Evolutionary conservation across 164 flowering plant species (phyloP).

Genomic region (Magnolia kwangsiensis): DNA sequence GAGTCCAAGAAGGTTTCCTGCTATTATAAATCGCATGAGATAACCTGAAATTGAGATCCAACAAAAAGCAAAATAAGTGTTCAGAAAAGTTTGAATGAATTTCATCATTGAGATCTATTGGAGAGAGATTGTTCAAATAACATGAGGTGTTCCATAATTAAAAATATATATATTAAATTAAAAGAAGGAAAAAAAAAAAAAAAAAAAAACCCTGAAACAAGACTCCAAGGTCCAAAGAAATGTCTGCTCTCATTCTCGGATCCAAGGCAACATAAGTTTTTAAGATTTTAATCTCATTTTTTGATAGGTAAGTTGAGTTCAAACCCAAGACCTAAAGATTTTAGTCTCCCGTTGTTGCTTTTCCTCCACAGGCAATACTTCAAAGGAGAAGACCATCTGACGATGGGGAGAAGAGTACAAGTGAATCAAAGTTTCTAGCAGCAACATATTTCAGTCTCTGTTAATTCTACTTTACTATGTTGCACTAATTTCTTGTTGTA

Average conservation of each 20-base stretch:
- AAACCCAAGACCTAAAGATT: no score
- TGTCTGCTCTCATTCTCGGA: not conserved
- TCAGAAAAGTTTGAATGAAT: not conserved
- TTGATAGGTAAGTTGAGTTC: no score
- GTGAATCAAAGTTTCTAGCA: no score
- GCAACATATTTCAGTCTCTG: no score
- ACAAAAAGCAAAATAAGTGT: not conserved
- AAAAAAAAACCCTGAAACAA: not conserved
- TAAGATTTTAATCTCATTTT: not conserved
- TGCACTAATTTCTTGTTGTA: no score
- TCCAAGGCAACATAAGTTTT: not conserved
- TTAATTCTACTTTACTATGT: no score
- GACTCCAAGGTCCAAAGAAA: not conserved
- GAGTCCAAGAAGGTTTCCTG: conserved; percentile 88
- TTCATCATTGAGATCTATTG: not conserved
- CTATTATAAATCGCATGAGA: conserved; percentile 76
- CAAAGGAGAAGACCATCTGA: no score
- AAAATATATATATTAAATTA: not conserved
- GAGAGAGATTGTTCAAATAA: not conserved
- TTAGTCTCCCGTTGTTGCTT: no score
- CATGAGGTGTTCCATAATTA: not conserved
- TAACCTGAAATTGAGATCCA: conserved; percentile 48
- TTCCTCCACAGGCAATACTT: no score
- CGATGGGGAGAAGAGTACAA: no score
- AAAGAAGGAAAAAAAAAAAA: not conserved